Evolutionary conservation across 108 stramenopile genomes (phyloP), one percentile per base, ranked within the genome.

Genomic region (Cylindrotheca fusiformis): DNA sequence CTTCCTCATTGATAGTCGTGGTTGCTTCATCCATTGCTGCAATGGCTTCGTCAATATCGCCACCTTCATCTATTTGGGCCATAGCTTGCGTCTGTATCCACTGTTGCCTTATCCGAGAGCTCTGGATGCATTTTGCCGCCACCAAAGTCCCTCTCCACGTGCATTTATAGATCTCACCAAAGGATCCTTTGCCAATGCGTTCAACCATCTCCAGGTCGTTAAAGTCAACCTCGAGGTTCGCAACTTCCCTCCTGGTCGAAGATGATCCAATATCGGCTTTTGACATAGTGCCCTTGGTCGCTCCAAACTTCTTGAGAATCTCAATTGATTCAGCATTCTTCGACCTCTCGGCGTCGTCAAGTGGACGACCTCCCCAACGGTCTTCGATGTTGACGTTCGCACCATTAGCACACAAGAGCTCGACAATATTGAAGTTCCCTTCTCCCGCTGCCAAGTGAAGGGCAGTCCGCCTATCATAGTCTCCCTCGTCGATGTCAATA

Each of bases 381-480:
- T 97, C 96, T 59, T 64, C 73, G 0, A 67, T 84, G 62, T 92
- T 90, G 25, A 83, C 76, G 71, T 95, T 67, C 25, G 91, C 95
- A 19, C 91, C 90, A 8, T 32, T 47, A 12, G 75, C 64, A 36
- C 80, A 78, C n/a, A 97, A 60, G n/a, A 75, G 52, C 14, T 71
- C 23, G 0, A 95, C 80, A n/a, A 95, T 76, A 2, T 78, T 75
- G 21, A 51, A 59, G 48, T 90, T 86, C 41, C 95, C 95, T 53
- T 88, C 93, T 2, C 83, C 79, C 2, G 88, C 82, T 1, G 93
- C 94, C 44, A 97, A 45, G 61, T 97, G 97, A 53, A 95, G 48
- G 5, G 95, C 87, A 25, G 97, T 97, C 31, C 96, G 77, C 33
- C 77, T 86, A 67, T 95, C 95, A 55, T 95, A 95, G 71, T 95